Evolutionary conservation across 768 basidiomycete species (phyloP).

Genomic region (Pleurotus platypus): DNA sequence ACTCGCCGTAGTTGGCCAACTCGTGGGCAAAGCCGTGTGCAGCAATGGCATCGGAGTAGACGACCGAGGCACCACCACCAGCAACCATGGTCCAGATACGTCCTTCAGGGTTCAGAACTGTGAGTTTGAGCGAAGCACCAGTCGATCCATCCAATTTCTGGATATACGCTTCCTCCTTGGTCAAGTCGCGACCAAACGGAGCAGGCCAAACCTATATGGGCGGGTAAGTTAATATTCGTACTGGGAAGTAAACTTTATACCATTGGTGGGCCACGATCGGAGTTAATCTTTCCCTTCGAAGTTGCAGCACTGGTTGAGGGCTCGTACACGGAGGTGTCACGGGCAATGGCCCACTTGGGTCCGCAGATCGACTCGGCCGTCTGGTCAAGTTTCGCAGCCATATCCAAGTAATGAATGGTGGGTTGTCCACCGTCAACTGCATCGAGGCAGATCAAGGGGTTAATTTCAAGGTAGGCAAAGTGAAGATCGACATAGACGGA

Average conservation of each 20-base stretch:
- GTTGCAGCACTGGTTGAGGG: constrained; percentile 37
- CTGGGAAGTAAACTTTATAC: constrained; percentile 31
- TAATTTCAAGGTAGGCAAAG: constrained; percentile 99
- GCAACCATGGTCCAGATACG: constrained; percentile 99
- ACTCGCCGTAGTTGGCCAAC: constrained; percentile 99
- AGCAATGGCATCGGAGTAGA: constrained; percentile 77
- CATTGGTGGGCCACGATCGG: constrained; percentile 98
- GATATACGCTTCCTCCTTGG: constrained; percentile 99
- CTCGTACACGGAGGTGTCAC: constrained; percentile 80
- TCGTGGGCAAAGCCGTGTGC: constrained; percentile 96
- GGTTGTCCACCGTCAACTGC: constrained; percentile 60
- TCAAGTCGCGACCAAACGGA: constrained; percentile 95
- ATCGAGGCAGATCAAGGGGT: constrained; percentile 94
- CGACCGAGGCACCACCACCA: constrained; percentile 79
- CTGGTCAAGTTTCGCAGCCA: constrained; percentile 99
- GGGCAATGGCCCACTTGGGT: constrained; percentile 97
- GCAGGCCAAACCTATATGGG: constrained; percentile 69
- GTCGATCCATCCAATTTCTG: constrained; percentile 97
- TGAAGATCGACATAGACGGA: constrained; percentile 98
- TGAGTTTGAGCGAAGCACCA: constrained; percentile 97
- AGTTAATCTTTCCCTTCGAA: constrained; percentile 55
- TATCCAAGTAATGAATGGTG: constrained; percentile 93
- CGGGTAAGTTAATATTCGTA: too few species aligned
- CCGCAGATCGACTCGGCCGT: constrained; percentile 98
- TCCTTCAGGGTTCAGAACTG: constrained; percentile 91